A percentile compares a stretch with the other conserved stretches of the same genome.
These are phyloP conservation scores for Leucaena leucocephala DNA, from an alignment of 306 rosid species.

Conservation along the genomic window DNA sequence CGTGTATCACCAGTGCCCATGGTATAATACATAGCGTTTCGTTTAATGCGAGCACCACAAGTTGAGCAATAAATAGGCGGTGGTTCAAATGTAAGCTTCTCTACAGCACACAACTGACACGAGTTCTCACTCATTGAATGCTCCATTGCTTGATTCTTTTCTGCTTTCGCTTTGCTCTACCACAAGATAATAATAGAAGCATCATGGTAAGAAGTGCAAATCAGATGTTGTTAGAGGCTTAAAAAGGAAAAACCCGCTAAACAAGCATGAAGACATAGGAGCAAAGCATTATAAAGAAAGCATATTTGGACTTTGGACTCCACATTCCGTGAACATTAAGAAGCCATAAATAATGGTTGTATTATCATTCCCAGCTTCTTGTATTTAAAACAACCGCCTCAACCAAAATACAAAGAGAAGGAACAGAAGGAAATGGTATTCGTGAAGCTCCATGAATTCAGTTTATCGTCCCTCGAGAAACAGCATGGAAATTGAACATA, in stretches of 20 bases:
- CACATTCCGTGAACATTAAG: neutral
- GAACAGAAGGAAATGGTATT: neutral
- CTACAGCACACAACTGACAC: constrained; percentile 97
- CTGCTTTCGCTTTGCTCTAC: constrained; percentile 97
- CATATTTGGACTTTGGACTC: neutral
- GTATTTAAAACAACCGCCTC: neutral
- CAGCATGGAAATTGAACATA: constrained; percentile 4
- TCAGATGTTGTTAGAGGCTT: neutral
- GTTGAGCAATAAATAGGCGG: constrained; percentile 96
- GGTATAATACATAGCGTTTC: constrained; percentile 91
- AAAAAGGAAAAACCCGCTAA: constrained; percentile 9
- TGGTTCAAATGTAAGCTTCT: constrained; percentile 96
- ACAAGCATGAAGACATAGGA: neutral
- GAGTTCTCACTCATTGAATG: constrained; percentile 97
- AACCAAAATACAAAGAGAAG: constrained; percentile 4
- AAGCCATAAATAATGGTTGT: neutral
- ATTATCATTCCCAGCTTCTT: neutral
- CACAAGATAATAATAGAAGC: constrained; percentile 31
- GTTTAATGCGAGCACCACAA: constrained; percentile 93
- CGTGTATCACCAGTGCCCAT: constrained; percentile 96
- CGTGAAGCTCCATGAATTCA: neutral
- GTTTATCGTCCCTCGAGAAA: neutral
- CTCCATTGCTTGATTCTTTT: constrained; percentile 98
- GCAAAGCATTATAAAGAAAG: neutral
- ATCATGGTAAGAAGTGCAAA: constrained; percentile 17